Evolutionary conservation across 106 monocot genomes (phyloP).

Genomic region (Acorus calamus): DNA sequence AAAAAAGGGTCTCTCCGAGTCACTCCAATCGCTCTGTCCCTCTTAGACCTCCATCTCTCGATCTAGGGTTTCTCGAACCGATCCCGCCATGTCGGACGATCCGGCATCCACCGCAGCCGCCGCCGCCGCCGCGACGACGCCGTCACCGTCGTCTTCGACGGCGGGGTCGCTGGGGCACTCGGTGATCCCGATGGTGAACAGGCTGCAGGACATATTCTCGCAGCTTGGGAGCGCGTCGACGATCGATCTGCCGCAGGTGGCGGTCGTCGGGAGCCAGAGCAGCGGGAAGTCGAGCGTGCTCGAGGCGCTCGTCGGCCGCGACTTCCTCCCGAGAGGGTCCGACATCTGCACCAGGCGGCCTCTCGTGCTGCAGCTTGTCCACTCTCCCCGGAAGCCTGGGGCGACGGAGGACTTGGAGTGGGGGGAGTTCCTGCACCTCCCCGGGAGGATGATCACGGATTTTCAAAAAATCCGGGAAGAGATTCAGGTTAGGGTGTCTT

Average conservation of each 20-base stretch:
- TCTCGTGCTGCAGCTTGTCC: slow-evolving; percentile 81
- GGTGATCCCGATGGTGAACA: slow-evolving; percentile 78
- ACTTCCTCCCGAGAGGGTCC: slow-evolving; percentile 76
- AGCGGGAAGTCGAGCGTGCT: slow-evolving; percentile 98
- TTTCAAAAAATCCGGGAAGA: slow-evolving; percentile 54
- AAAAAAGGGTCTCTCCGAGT: too few relatives aligned
- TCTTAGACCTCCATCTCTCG: too few relatives aligned
- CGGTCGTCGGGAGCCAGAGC: slow-evolving; percentile 94
- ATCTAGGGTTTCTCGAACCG: neutral
- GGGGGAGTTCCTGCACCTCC: slow-evolving; percentile 79
- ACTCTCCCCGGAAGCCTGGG: slow-evolving; percentile 10
- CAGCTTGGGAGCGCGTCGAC: slow-evolving; percentile 62
- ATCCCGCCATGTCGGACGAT: slow-evolving; percentile 1
- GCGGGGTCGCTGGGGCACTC: slow-evolving; percentile 35
- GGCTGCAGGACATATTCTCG: slow-evolving; percentile 85
- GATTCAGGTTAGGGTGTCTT: slow-evolving; percentile 39
- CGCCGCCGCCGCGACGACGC: neutral
- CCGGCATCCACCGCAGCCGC: neutral
- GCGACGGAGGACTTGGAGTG: slow-evolving; percentile 36
- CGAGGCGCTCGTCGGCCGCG: slow-evolving; percentile 85
- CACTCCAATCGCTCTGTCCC: too few relatives aligned
- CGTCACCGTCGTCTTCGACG: too few relatives aligned
- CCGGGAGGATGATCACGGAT: slow-evolving; percentile 48
- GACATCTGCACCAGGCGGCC: slow-evolving; percentile 85
- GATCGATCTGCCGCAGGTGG: slow-evolving; percentile 86